Conservation (phyloP, 2,329 filamentous ascomycete genomes). For the Colletotrichum liaoningense region DNA sequence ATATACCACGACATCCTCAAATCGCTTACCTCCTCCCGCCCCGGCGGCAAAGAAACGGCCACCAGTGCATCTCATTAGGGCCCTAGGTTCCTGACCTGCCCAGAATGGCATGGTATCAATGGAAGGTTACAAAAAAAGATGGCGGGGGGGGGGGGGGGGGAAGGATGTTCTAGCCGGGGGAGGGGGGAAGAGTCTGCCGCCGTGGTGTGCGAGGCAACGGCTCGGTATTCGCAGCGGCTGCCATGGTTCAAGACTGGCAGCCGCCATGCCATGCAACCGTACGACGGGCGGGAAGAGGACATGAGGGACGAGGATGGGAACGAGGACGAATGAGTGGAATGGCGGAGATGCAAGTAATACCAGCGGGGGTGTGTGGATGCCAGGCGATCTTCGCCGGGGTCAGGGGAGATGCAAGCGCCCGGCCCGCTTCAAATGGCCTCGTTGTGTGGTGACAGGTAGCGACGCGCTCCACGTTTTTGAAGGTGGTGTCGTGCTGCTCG, state of each 20-base stretch:
- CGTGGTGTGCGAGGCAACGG: conserved; percentile 27
- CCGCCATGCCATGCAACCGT: conserved; percentile 31
- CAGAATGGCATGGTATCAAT: conserved; percentile 4
- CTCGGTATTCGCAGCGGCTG: conserved; percentile 25
- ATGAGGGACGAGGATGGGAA: neutral
- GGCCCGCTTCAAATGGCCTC: conserved; percentile 24
- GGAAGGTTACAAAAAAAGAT: conserved; percentile 5
- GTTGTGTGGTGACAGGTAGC: neutral
- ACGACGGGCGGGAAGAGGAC: conserved; percentile 11
- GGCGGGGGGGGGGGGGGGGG: neutral
- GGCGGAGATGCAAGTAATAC: conserved; percentile 28
- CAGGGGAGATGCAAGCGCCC: conserved; percentile 35
- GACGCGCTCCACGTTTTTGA: neutral
- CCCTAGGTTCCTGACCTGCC: neutral
- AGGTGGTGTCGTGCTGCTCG: neutral
- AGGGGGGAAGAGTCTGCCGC: neutral
- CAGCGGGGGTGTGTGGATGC: neutral
- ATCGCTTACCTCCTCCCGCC: neutral
- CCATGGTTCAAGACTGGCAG: conserved; percentile 22
- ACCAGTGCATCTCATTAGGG: conserved; percentile 2
- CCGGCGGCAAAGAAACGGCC: conserved; percentile 16
- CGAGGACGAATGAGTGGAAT: conserved; percentile 25
- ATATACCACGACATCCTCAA: conserved; percentile 25
- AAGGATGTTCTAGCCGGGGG: neutral
- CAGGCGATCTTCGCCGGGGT: conserved; percentile 29